Conservation (phyloP, 2,329 filamentous ascomycete species). For the Trichoderma sp. region DNA sequence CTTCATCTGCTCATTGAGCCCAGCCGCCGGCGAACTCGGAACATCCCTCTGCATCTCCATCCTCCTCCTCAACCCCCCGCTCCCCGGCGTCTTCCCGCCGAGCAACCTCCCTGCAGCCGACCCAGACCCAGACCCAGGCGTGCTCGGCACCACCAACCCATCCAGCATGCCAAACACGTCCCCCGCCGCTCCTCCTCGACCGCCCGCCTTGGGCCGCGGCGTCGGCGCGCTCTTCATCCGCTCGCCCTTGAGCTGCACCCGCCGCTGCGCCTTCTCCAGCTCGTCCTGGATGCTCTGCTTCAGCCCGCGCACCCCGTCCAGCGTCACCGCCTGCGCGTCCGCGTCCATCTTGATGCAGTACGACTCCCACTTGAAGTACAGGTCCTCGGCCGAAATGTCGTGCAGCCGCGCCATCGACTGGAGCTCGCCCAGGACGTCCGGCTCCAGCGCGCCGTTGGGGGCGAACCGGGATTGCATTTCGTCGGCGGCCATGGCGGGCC, state of each 20-base stretch:
- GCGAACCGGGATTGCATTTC: slow-evolving; percentile 44
- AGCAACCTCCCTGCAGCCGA: too few relatives aligned
- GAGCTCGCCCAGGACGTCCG: slow-evolving; percentile 79
- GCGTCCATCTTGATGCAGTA: slow-evolving; percentile 93
- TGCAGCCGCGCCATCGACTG: slow-evolving; percentile 85
- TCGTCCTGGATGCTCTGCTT: slow-evolving; percentile 86
- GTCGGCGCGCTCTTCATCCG: slow-evolving; percentile 62
- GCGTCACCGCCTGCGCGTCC: slow-evolving; percentile 69
- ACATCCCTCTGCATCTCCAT: slow-evolving; percentile 36
- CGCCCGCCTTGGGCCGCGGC: slow-evolving; percentile 54
- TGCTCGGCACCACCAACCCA: slow-evolving; percentile 68
- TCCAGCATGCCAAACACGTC: slow-evolving; percentile 88
- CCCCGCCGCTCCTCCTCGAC: slow-evolving; percentile 46
- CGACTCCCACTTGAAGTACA: slow-evolving; percentile 99
- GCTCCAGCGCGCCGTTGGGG: slow-evolving; percentile 58
- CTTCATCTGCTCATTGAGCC: slow-evolving; percentile 41
- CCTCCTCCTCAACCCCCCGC: slow-evolving; percentile 40
- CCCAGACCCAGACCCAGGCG: slow-evolving; percentile 48
- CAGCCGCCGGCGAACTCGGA: slow-evolving; percentile 41
- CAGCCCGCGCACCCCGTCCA: slow-evolving; percentile 73
- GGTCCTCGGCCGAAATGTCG: slow-evolving; percentile 76
- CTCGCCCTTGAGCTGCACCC: slow-evolving; percentile 62
- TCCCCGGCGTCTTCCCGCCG: slow-evolving; percentile 39
- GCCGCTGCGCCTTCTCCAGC: slow-evolving; percentile 74
- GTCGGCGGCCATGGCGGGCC: slow-evolving; percentile 42